These are phyloP conservation scores for Primulina eburnea DNA, from an alignment of 257 asterid genomes.

Conservation along the genomic window DNA sequence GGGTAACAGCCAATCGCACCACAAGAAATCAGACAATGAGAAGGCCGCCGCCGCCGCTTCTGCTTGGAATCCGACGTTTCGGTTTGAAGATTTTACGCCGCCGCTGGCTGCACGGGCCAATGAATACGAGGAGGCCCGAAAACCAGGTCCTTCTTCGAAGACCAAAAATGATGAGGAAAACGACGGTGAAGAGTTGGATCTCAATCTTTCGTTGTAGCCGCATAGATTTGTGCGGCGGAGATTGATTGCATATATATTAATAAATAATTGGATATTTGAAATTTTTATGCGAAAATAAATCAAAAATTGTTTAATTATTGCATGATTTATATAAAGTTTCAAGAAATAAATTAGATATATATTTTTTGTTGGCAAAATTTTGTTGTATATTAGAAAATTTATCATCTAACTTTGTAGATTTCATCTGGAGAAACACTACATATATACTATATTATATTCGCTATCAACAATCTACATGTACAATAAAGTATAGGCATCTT, in stretches of 20 bases:
- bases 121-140: not conserved
- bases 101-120: not conserved
- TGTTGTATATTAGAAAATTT: too few relatives aligned
- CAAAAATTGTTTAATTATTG: too few relatives aligned
- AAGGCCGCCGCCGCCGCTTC: constrained; percentile 8
- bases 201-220: constrained; percentile 29
- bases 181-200: constrained; percentile 27
- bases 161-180: not conserved
- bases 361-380: too few relatives aligned
- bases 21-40: not conserved
- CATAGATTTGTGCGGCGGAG: not conserved
- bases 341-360: too few relatives aligned
- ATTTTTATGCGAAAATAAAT: too few relatives aligned
- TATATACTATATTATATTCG: too few relatives aligned
- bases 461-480: too few relatives aligned
- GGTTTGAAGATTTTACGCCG: not conserved
- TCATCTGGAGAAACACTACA: too few relatives aligned
- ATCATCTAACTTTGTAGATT: too few relatives aligned
- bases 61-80: not conserved
- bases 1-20: not conserved
- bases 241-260: too few relatives aligned
- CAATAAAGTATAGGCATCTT: too few relatives aligned
- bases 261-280: not conserved
- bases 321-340: too few relatives aligned
- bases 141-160: constrained; percentile 6